These are phyloP conservation scores for Amaranthus hypochondriacus DNA, from an alignment of 148 eudicot genomes.

Conservation along the genomic window DNA sequence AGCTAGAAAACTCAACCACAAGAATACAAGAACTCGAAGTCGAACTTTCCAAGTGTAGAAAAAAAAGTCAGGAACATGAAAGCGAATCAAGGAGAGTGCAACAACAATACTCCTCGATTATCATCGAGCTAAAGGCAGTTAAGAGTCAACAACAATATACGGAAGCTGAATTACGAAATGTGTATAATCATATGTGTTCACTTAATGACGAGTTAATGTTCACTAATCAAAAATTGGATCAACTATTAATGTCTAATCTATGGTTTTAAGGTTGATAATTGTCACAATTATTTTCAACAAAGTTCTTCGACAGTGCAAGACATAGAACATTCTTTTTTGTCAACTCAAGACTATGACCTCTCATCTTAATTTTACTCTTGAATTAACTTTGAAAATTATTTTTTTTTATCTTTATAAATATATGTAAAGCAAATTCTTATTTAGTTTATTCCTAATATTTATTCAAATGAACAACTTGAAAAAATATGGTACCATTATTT, in stretches of 20 bases:
- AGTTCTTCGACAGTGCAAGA: no score
- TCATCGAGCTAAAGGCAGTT: neutral
- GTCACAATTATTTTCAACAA: neutral
- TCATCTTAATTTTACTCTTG: no score
- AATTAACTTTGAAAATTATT: no score
- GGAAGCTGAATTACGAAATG: conserved; percentile 4
- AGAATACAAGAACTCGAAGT: conserved; percentile 12
- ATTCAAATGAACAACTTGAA: no score
- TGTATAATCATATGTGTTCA: neutral
- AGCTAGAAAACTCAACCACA: conserved; percentile 10
- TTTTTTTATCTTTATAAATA: no score
- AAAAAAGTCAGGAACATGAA: neutral
- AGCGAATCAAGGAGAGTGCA: neutral
- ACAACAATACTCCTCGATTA: neutral
- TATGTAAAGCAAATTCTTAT: no score
- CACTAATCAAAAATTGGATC: conserved; percentile 4
- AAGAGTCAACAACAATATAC: neutral
- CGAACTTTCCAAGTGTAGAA: conserved; percentile 5
- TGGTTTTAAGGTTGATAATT: neutral
- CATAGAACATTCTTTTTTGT: no score
- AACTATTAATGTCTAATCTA: neutral
- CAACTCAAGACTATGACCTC: no score
- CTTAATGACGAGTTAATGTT: conserved; percentile 1
- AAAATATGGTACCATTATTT: no score
- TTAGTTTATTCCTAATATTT: no score